A percentile compares a stretch with the other conserved stretches of the same genome.
These are phyloP conservation scores for Saxophila tyrrhenica DNA, from an alignment of 495 filamentous ascomycete species.

Conservation along the genomic window DNA sequence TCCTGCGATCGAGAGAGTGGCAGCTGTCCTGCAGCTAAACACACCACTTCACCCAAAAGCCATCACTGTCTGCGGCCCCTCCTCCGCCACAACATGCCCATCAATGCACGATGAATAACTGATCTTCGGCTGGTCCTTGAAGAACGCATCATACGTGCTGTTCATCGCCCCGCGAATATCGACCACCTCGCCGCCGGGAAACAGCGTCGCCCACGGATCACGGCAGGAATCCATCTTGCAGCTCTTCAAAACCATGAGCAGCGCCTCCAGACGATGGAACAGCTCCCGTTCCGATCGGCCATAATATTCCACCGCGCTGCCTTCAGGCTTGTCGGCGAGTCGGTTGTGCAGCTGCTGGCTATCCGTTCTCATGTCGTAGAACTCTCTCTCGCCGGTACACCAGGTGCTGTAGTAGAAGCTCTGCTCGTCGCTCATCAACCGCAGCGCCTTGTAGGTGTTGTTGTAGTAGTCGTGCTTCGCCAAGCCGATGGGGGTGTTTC, in stretches of 20 bases:
- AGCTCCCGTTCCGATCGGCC: background rate
- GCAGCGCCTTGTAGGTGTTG: constrained; percentile 24
- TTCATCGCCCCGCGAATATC: constrained; percentile 29
- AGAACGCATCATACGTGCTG: constrained; percentile 3
- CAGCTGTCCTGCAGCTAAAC: too few species aligned
- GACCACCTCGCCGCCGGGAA: constrained; percentile 37
- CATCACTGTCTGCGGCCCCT: constrained; percentile 1
- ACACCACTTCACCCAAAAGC: background rate
- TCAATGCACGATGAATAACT: background rate
- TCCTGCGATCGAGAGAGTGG: too few species aligned
- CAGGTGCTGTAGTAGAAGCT: constrained; percentile 13
- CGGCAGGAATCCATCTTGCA: constrained; percentile 48
- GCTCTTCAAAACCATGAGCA: constrained; percentile 54
- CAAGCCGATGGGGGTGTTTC: constrained; percentile 12
- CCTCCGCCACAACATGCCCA: background rate
- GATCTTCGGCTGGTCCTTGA: background rate
- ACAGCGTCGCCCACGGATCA: constrained; percentile 48
- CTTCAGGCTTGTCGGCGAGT: background rate
- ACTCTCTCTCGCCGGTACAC: constrained; percentile 21
- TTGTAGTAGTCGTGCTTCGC: constrained; percentile 4
- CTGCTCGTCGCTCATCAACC: constrained; percentile 9
- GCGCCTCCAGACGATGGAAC: constrained; percentile 41
- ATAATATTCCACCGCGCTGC: background rate
- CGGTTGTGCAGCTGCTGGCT: background rate
- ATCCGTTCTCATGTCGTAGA: constrained; percentile 16